Evolutionary conservation across 257 asterid genomes (phyloP), one percentile per base, ranked within the genome.

Genomic region (Petunia secreta): DNA sequence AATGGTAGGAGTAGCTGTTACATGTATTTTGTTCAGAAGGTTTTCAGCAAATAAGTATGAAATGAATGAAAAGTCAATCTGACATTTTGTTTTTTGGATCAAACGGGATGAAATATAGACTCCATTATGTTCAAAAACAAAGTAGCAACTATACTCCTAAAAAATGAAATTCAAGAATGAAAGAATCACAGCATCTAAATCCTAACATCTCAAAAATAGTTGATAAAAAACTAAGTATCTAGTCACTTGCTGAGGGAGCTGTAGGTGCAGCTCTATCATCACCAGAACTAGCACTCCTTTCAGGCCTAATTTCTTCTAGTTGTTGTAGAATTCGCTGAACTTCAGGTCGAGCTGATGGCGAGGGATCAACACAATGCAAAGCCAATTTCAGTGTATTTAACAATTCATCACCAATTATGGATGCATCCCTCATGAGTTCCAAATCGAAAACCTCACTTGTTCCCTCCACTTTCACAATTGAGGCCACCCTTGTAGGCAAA

Each of bases 381-480:
- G 97, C 98, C 82, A 93, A 80, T 81, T 95, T 95, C 87, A 95
- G 74, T 0, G 96, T 89, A 48, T 89, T 89, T 88, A 95, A 73
- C 83, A 95, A 43, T 84, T 93, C 99, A 79, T 95, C 99, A 5
- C 99, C 99, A 41, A 92, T 88, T 1, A 87, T 92, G 0, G 97
- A 84, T 1, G 96, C 97, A 80, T 93, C 97, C 87, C 88, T 92
- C 97, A 93, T 90, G 82, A 95, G 78, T 85, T 95, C 99, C 89
- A 95, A 71, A 69, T 95, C 97, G 6, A 95, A 95, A 13, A 93
- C 97, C 66, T 94, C 99, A 38, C 92, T 95, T 1, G 98, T 95
- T 97, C 99, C 94, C 85, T 95, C 99, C 79, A 93, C 96, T 78
- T 93, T 95, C 82, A 95, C 99, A 3, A 87, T 89, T 2, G 99